Conservation (phyloP, 139 green algal species). For the Marvania coccoides region DNA sequence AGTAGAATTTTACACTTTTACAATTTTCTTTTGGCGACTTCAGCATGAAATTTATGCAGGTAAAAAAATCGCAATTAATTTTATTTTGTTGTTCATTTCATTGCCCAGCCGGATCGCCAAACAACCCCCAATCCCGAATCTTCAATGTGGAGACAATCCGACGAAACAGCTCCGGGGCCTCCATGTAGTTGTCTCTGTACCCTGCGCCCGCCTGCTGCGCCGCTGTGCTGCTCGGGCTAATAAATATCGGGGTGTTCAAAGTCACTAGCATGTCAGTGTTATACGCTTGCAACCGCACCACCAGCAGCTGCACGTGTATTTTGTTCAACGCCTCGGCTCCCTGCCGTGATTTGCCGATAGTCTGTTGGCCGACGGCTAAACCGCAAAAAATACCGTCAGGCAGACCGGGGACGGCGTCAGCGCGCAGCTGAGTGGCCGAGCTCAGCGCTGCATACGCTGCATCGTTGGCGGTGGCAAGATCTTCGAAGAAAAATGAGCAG, state of each 20-base stretch:
- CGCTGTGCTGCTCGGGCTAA: conserved; percentile 31
- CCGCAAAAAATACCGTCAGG: background rate
- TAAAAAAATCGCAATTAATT: no score
- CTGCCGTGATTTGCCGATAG: conserved; percentile 16
- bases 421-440: conserved; percentile 1
- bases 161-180: conserved; percentile 23
- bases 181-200: conserved; percentile 13
- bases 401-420: conserved; percentile 10
- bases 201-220: conserved; percentile 37
- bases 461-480: conserved; percentile 40
- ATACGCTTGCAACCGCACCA: conserved; percentile 40
- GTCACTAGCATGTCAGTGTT: conserved; percentile 43
- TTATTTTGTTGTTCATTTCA: no score
- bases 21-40: no score
- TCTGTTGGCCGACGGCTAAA: conserved; percentile 28
- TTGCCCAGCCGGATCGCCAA: no score
- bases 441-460: conserved; percentile 16
- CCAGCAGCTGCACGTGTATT: conserved; percentile 7
- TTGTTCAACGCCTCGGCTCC: conserved; percentile 8
- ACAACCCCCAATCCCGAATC: conserved; percentile 46
- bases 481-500: conserved; percentile 33
- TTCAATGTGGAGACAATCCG: conserved; percentile 30
- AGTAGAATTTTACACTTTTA: no score
- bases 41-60: no score
- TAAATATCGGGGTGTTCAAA: conserved; percentile 48